These are phyloP conservation scores for Plasmodium berghei DNA, from an alignment of 169 alveolate genomes.

Conservation along the genomic window DNA sequence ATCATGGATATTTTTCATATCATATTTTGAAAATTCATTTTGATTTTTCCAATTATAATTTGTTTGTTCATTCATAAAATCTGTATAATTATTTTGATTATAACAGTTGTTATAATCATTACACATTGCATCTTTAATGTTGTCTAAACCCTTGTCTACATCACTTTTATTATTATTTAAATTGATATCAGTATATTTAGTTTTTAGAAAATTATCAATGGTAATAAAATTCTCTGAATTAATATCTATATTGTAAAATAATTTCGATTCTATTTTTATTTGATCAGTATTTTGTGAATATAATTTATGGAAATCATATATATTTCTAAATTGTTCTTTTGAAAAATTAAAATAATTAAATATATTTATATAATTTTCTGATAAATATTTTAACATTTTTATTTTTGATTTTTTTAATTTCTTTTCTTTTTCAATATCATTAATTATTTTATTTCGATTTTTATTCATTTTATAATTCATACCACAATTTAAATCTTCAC, in stretches of 20 bases:
- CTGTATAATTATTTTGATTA: too few species aligned
- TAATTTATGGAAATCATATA: slow-evolving; percentile 13
- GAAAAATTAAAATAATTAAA: slow-evolving; percentile 18
- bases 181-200: too few species aligned
- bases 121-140: too few species aligned
- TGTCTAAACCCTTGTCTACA: background rate
- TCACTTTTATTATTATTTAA: background rate
- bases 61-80: too few species aligned
- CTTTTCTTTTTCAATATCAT: slow-evolving; percentile 27
- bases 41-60: too few species aligned
- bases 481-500: background rate
- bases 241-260: slow-evolving; percentile 12
- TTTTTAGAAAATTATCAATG: slow-evolving; percentile 5
- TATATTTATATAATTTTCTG: slow-evolving; percentile 22
- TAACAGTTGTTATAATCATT: too few species aligned
- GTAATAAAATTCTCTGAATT: background rate
- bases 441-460: slow-evolving; percentile 14
- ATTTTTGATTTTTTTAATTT: slow-evolving; percentile 32
- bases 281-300: slow-evolving; percentile 1
- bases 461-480: background rate
- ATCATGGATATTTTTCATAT: too few species aligned
- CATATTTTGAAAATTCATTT: too few species aligned
- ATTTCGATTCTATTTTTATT: background rate
- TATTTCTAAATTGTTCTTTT: slow-evolving; percentile 14
- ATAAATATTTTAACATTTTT: slow-evolving; percentile 24